Percentiles rank a stretch among this genome's conserved stretches.
These are phyloP conservation scores for Catunica adiposa DNA, from an alignment of 2,329 filamentous ascomycete genomes.

Conservation along the genomic window DNA sequence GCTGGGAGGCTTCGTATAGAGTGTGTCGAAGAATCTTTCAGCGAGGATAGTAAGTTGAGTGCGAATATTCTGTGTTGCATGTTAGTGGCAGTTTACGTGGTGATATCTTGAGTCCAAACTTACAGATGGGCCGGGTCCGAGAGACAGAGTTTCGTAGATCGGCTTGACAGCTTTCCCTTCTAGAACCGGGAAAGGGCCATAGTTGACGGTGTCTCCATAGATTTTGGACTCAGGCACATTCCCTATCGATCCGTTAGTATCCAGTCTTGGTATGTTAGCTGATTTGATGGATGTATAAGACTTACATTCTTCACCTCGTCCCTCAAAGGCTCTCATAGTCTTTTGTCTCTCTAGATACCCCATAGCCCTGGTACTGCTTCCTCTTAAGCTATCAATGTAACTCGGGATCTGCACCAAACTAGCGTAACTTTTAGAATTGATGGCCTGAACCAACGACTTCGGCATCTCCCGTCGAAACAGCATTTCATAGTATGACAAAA, in stretches of 20 bases:
- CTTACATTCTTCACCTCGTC: slow-evolving; percentile 9
- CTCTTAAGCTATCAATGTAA: slow-evolving; percentile 28
- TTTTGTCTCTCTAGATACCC: slow-evolving; percentile 31
- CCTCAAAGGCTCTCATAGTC: slow-evolving; percentile 3
- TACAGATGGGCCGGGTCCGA: slow-evolving; percentile 37
- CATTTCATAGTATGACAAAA: slow-evolving; percentile 24
- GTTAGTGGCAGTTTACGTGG: slow-evolving; percentile 14
- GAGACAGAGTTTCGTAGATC: slow-evolving; percentile 29
- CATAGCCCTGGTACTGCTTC: slow-evolving; percentile 36
- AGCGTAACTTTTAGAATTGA: slow-evolving; percentile 33
- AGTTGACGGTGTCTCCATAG: slow-evolving; percentile 32
- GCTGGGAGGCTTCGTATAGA: slow-evolving; percentile 32
- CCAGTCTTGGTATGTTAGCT: background rate
- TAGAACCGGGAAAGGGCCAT: slow-evolving; percentile 34
- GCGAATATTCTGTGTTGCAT: slow-evolving; percentile 27
- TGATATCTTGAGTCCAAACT: slow-evolving; percentile 15
- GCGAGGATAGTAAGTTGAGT: slow-evolving; percentile 32
- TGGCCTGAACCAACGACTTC: slow-evolving; percentile 32
- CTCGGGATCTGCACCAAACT: slow-evolving; percentile 32
- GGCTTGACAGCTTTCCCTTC: slow-evolving; percentile 24
- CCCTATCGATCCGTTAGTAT: slow-evolving; percentile 19
- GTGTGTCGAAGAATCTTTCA: slow-evolving; percentile 35
- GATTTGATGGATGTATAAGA: no score
- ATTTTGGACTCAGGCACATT: slow-evolving; percentile 25
- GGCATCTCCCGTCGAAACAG: slow-evolving; percentile 32